These are phyloP conservation scores for Calonectria multiphialidica DNA, from an alignment of 2,329 filamentous ascomycete genomes.

Conservation along the genomic window DNA sequence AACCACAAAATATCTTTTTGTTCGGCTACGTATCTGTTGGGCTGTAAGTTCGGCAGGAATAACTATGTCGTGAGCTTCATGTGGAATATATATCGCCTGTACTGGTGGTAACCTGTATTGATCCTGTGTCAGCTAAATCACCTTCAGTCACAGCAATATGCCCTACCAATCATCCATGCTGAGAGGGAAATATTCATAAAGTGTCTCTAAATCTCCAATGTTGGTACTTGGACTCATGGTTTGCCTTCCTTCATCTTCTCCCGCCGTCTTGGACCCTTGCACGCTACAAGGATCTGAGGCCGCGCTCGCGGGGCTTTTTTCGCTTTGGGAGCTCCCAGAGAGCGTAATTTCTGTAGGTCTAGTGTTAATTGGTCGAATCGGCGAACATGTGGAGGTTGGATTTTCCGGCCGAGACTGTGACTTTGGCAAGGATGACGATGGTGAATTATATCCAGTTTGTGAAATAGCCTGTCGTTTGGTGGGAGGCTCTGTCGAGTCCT, in stretches of 20 bases:
- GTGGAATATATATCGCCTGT: constrained; percentile 89
- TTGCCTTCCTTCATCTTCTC: constrained; percentile 54
- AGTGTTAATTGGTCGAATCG: no score
- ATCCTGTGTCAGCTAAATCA: constrained; percentile 21
- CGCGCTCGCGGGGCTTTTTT: background rate
- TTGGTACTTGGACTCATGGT: constrained; percentile 52
- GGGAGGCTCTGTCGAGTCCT: background rate
- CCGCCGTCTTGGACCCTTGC: background rate
- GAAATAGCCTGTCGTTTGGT: background rate
- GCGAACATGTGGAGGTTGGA: background rate
- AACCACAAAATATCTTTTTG: constrained; percentile 79
- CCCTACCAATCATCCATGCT: constrained; percentile 86
- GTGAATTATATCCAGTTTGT: background rate
- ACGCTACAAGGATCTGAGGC: no score
- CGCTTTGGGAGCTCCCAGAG: background rate
- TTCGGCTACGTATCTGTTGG: constrained; percentile 72
- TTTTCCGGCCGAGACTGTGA: no score
- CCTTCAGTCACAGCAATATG: background rate
- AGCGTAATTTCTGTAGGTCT: background rate
- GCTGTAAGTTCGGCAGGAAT: constrained; percentile 78
- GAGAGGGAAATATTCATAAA: constrained; percentile 96
- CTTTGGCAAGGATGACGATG: background rate
- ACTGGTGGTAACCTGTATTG: constrained; percentile 80
- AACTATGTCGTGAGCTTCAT: constrained; percentile 91
- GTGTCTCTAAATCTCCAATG: constrained; percentile 68